phyloP scores from a whole-genome alignment of 139 green algal species.

The Coccomyxa sp. region DNA sequence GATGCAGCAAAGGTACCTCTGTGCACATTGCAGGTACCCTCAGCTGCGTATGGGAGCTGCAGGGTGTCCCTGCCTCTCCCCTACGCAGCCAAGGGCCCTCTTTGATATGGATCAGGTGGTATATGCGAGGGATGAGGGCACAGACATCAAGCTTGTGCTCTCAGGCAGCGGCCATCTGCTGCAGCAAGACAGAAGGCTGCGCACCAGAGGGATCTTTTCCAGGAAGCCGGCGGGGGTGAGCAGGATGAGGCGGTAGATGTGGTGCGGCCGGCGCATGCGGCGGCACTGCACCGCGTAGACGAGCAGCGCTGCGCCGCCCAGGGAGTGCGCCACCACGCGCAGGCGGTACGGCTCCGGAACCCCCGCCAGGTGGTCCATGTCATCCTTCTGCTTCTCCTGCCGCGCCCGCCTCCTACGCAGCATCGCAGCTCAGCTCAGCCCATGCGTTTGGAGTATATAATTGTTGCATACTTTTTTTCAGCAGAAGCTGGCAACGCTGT shows the following conservation, averaged over 20 bases:
- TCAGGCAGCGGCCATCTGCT: no score
- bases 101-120: neutral
- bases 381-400: neutral
- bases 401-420: neutral
- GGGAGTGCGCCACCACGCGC: constrained; percentile 53
- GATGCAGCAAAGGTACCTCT: no score
- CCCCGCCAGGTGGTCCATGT: neutral
- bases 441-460: no score
- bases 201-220: constrained; percentile 22
- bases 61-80: no score
- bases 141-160: neutral
- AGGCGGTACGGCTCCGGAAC: constrained; percentile 43
- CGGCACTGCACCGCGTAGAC: constrained; percentile 49
- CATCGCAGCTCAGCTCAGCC: neutral
- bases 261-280: constrained; percentile 35
- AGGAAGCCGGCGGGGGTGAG: constrained; percentile 80
- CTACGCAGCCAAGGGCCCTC: neutral
- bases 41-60: no score
- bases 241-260: constrained; percentile 66
- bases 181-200: no score
- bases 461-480: no score
- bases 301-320: constrained; percentile 60
- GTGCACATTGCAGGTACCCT: no score
- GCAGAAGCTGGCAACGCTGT: no score
- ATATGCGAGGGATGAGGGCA: neutral